Evolutionary conservation across 768 basidiomycete genomes (phyloP).

Genomic region (Mrakia gelida): DNA sequence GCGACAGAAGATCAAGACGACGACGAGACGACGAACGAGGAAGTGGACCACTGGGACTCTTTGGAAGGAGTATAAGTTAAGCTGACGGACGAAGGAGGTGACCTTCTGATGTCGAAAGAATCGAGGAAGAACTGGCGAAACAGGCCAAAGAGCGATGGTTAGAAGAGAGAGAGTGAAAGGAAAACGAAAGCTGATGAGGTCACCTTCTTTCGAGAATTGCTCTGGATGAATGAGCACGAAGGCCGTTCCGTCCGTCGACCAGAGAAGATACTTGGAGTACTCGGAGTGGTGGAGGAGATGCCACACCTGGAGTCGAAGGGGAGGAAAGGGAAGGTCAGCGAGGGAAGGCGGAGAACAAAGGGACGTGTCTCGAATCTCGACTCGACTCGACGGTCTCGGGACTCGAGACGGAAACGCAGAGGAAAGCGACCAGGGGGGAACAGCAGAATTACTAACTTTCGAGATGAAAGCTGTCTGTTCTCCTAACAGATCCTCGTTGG

Average conservation of each 20-base stretch:
- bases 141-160: neutral
- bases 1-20: too few species aligned
- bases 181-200: neutral
- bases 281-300: neutral
- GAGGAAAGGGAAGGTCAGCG: neutral
- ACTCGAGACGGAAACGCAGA: neutral
- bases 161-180: neutral
- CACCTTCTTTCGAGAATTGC: neutral
- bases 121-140: neutral
- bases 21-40: too few species aligned
- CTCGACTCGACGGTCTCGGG: neutral
- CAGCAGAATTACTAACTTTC: neutral
- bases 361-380: neutral
- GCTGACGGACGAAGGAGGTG: neutral
- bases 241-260: neutral
- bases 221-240: neutral
- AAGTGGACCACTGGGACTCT: too few species aligned
- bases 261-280: neutral
- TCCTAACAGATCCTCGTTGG: neutral
- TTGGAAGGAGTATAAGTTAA: neutral
- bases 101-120: neutral
- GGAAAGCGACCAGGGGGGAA: neutral
- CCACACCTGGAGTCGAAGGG: neutral
- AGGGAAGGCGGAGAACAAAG: neutral
- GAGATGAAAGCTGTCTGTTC: neutral